Evolutionary conservation across 768 basidiomycete species (phyloP).

Genomic region (Lentinula boryana): DNA sequence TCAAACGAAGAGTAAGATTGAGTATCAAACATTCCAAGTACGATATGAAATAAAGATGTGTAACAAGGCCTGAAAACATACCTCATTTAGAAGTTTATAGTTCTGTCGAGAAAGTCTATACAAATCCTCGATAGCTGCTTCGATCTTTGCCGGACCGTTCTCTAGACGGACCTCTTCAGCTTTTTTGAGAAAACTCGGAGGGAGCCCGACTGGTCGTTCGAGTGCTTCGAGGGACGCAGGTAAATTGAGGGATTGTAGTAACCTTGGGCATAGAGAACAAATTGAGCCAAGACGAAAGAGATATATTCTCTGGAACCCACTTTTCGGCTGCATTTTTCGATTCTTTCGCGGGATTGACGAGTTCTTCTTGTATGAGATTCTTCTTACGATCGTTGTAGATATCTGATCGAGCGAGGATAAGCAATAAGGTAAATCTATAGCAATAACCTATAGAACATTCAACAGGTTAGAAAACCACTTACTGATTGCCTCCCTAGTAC

Average conservation of each 20-base stretch:
- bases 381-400: conserved; percentile 84
- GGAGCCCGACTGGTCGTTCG: conserved; percentile 81
- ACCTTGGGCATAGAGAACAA: conserved; percentile 31
- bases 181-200: conserved; percentile 80
- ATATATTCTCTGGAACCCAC: conserved; percentile 26
- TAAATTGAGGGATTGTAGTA: conserved; percentile 65
- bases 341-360: conserved; percentile 54
- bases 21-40: neutral
- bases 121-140: conserved; percentile 68
- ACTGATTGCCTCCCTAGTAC: conserved; percentile 88
- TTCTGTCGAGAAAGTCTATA: conserved; percentile 59
- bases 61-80: conserved; percentile 21
- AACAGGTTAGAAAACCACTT: conserved; percentile 17
- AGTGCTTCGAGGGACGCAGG: conserved; percentile 85
- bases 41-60: too few relatives aligned
- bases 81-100: conserved; percentile 67
- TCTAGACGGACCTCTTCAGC: conserved; percentile 79
- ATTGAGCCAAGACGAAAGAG: neutral
- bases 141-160: conserved; percentile 69
- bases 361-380: conserved; percentile 61
- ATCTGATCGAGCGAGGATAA: conserved; percentile 33
- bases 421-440: neutral
- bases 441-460: neutral
- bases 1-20: neutral
- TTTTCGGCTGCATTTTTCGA: conserved; percentile 55